Evolutionary conservation across 1,284 basidiomycete genomes (phyloP).

Genomic region (Sanghuangporus sanghuang): DNA sequence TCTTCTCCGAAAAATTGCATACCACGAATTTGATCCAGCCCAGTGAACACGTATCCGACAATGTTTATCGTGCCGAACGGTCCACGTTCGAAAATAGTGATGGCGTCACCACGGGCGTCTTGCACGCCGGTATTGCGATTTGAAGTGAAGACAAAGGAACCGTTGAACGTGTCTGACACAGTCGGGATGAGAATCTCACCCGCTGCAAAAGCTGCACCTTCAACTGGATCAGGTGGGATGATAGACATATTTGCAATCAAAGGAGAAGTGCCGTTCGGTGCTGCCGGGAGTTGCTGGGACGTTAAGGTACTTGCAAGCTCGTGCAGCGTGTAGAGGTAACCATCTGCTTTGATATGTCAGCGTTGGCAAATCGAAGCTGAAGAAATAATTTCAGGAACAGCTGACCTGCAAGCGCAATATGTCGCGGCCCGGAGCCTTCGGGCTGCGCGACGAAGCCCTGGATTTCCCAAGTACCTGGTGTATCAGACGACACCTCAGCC

Average conservation of each 20-base stretch:
- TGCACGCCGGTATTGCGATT: conserved; percentile 56
- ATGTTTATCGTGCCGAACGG: conserved; percentile 28
- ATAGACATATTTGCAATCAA: conserved; percentile 52
- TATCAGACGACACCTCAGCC: conserved; percentile 27
- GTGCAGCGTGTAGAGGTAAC: conserved; percentile 56
- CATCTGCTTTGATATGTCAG: conserved; percentile 33
- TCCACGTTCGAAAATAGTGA: conserved; percentile 50
- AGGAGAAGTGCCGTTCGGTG: conserved; percentile 37
- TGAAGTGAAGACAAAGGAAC: conserved; percentile 59
- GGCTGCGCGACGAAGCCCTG: conserved; percentile 61
- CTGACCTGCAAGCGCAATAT: conserved; percentile 51
- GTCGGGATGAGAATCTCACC: conserved; percentile 57
- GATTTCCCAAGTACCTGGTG: conserved; percentile 42
- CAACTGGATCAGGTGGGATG: conserved; percentile 44
- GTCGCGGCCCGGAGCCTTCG: conserved; percentile 59
- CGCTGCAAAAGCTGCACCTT: conserved; percentile 44
- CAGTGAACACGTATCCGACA: conserved; percentile 53
- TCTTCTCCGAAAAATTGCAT: conserved; percentile 56
- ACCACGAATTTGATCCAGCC: conserved; percentile 57
- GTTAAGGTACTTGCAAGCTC: conserved; percentile 60
- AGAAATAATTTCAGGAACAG: not conserved
- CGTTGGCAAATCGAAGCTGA: conserved; percentile 4
- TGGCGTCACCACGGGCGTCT: conserved; percentile 50
- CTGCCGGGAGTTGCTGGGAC: conserved; percentile 52
- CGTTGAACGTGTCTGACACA: conserved; percentile 40